Percentiles rank a stretch among this genome's conserved stretches.
Evolutionary conservation across 345 rosid species (phyloP).

Genomic region (Eucalyptus globulus): DNA sequence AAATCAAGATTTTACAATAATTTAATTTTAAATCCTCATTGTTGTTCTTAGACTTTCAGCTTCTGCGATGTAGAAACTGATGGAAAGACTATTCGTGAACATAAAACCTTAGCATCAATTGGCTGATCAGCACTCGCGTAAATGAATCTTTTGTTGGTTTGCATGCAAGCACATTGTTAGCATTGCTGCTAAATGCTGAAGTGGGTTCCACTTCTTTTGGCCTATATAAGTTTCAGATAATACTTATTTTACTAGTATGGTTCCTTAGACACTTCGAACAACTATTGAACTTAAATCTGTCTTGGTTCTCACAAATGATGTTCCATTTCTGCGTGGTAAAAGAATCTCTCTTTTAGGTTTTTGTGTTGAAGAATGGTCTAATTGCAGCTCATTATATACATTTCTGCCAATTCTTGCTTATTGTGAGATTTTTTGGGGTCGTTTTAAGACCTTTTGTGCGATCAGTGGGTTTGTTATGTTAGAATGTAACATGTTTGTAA

Average conservation of each 20-base stretch:
- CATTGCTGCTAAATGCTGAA: neutral
- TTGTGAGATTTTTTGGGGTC: neutral
- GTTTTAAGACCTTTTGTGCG: neutral
- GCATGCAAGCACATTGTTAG: neutral
- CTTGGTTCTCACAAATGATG: neutral
- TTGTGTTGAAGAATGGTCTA: neutral
- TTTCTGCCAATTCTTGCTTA: neutral
- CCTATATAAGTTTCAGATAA: neutral
- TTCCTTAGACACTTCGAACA: neutral
- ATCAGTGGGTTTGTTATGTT: neutral
- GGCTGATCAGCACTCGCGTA: neutral
- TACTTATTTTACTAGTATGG: neutral
- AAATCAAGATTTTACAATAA: neutral
- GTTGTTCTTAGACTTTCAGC: neutral
- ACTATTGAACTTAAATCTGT: neutral
- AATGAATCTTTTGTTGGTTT: neutral
- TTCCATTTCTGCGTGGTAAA: neutral
- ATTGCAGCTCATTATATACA: neutral
- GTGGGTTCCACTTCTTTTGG: neutral
- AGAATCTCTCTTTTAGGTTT: neutral
- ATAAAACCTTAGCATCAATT: neutral
- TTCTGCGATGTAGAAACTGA: neutral
- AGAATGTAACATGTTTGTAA: neutral
- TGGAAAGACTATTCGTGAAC: neutral
- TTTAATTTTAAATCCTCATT: neutral